Evolutionary conservation across 257 asterid genomes (phyloP).

Genomic region (Fraxinus cuspidata): DNA sequence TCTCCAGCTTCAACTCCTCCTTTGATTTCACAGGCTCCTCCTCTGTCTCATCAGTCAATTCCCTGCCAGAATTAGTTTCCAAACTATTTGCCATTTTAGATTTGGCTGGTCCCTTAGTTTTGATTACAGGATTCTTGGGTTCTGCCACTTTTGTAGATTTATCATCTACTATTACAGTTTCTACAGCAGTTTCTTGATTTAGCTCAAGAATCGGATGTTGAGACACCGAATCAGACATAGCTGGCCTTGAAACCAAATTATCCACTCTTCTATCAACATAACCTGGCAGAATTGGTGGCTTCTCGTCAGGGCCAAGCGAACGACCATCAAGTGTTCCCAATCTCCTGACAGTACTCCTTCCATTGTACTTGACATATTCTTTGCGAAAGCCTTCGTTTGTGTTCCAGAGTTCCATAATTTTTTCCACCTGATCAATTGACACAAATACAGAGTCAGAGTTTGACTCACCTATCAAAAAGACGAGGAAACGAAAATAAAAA

Average conservation of each 20-base stretch:
- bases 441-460: slow-evolving; percentile 1
- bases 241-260: slow-evolving; percentile 35
- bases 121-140: slow-evolving; percentile 34
- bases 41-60: slow-evolving; percentile 28
- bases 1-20: slow-evolving; percentile 61
- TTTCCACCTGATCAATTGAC: slow-evolving; percentile 56
- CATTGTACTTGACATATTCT: slow-evolving; percentile 63
- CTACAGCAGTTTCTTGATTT: slow-evolving; percentile 34
- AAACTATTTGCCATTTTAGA: slow-evolving; percentile 34
- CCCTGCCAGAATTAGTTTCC: slow-evolving; percentile 34
- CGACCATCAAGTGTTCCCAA: slow-evolving; percentile 92
- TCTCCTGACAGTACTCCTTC: slow-evolving; percentile 70
- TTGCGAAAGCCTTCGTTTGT: slow-evolving; percentile 58
- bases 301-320: slow-evolving; percentile 81
- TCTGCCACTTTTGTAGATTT: slow-evolving; percentile 28
- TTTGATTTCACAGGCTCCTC: slow-evolving; percentile 42
- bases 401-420: slow-evolving; percentile 77
- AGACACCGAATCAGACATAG: slow-evolving; percentile 30
- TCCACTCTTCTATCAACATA: slow-evolving; percentile 42
- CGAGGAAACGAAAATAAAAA: slow-evolving; percentile 22
- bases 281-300: slow-evolving; percentile 57
- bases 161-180: slow-evolving; percentile 25
- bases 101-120: slow-evolving; percentile 25
- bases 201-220: slow-evolving; percentile 37
- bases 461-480: slow-evolving; percentile 2